phyloP scores from a whole-genome alignment of 345 rosid species.

The Crucihimalaya himalaica region DNA sequence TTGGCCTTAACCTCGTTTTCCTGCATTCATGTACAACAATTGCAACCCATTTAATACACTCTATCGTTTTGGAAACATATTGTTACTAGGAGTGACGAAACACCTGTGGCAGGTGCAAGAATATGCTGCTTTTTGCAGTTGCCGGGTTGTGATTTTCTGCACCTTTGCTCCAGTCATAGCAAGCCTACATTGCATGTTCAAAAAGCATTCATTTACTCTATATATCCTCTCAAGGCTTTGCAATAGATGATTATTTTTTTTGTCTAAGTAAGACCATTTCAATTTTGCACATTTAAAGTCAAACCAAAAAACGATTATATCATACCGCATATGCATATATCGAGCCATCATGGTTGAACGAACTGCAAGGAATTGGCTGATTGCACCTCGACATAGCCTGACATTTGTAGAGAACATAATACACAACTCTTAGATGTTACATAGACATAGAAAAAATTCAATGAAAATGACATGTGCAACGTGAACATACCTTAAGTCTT shows the following conservation, averaged over 20 bases:
- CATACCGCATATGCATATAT: conserved; percentile 87
- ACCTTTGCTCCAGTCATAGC: conserved; percentile 96
- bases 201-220: neutral
- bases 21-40: conserved; percentile 41
- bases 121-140: conserved; percentile 39
- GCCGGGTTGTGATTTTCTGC: conserved; percentile 48
- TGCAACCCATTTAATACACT: neutral
- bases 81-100: neutral
- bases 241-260: no score
- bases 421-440: neutral
- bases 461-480: conserved; percentile 1
- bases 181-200: conserved; percentile 46
- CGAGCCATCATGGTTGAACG: conserved; percentile 95
- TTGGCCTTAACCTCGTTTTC: conserved; percentile 86
- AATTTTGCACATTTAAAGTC: neutral
- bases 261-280: neutral
- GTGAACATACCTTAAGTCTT: conserved; percentile 76
- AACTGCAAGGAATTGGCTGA: conserved; percentile 85
- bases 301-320: neutral
- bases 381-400: conserved; percentile 95
- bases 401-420: conserved; percentile 13
- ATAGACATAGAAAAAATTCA: neutral
- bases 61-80: neutral
- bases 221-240: neutral
- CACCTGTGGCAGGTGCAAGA: conserved; percentile 42